These are phyloP conservation scores for Tolypocladium tropicale DNA, from an alignment of 2,329 filamentous ascomycete genomes.

Conservation along the genomic window DNA sequence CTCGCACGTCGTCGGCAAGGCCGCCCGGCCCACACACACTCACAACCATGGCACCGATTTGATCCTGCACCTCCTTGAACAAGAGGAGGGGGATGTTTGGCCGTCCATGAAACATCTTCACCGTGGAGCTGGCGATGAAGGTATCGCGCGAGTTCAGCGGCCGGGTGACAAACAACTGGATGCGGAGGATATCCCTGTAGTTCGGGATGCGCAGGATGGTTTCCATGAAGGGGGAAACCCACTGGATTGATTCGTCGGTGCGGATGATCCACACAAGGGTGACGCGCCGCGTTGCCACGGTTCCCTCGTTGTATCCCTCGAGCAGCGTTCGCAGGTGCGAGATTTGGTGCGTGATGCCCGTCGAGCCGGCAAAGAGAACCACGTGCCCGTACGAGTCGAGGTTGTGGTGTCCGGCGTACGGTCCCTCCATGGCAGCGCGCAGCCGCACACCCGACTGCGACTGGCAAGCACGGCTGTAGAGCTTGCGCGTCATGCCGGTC, in stretches of 20 bases:
- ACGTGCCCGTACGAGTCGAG: constrained; percentile 88
- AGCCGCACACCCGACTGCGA: constrained; percentile 48
- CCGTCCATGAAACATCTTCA: constrained; percentile 86
- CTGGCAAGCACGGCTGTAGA: constrained; percentile 59
- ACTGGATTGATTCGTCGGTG: constrained; percentile 79
- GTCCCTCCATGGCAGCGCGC: constrained; percentile 74
- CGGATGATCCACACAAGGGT: constrained; percentile 90
- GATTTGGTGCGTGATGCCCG: constrained; percentile 91
- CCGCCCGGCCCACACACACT: constrained; percentile 69
- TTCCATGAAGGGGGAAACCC: constrained; percentile 82
- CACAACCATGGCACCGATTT: constrained; percentile 82
- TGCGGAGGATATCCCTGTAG: constrained; percentile 71
- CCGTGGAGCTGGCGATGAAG: constrained; percentile 62
- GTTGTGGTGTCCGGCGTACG: constrained; percentile 74
- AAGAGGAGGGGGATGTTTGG: constrained; percentile 76
- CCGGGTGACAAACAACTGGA: constrained; percentile 84
- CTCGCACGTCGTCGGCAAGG: constrained; percentile 65
- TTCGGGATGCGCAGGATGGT: constrained; percentile 65
- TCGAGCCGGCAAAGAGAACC: constrained; percentile 83
- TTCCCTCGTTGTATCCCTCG: constrained; percentile 56
- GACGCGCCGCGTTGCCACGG: constrained; percentile 69
- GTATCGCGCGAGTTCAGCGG: constrained; percentile 79
- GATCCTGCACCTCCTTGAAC: constrained; percentile 68
- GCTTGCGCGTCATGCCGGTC: constrained; percentile 75
- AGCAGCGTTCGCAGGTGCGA: constrained; percentile 75